Conservation (phyloP, 495 filamentous ascomycete genomes). For the Aspergillus leporis region DNA sequence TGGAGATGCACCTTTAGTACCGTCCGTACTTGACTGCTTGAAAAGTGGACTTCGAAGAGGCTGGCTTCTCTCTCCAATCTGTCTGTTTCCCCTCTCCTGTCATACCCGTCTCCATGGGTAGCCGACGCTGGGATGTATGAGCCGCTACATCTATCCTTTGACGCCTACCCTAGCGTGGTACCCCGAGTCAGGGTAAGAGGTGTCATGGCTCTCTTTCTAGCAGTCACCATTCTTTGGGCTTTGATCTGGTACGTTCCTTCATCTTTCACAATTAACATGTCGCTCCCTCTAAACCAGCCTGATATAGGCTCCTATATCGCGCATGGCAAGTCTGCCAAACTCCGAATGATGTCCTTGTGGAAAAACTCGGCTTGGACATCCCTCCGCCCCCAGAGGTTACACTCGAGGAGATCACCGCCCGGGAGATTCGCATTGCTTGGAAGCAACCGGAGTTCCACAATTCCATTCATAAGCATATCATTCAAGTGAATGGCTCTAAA, state of each 20-base stretch:
- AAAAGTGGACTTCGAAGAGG: slow-evolving; percentile 1
- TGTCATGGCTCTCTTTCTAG: slow-evolving; percentile 53
- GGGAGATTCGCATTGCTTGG: slow-evolving; percentile 90
- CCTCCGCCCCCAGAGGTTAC: slow-evolving; percentile 87
- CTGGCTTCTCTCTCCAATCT: slow-evolving; percentile 10
- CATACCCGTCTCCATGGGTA: slow-evolving; percentile 38
- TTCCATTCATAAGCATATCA: slow-evolving; percentile 80
- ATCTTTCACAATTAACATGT: not conserved
- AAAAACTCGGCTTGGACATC: slow-evolving; percentile 88
- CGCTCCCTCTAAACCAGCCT: not conserved
- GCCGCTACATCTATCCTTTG: slow-evolving; percentile 47
- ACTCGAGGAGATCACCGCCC: slow-evolving; percentile 83
- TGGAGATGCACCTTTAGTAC: slow-evolving; percentile 1
- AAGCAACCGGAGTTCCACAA: slow-evolving; percentile 75
- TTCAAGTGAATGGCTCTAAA: slow-evolving; percentile 90
- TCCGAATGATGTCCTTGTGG: slow-evolving; percentile 85
- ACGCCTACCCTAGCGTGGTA: slow-evolving; percentile 49
- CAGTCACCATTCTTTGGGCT: slow-evolving; percentile 51
- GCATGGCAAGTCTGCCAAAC: slow-evolving; percentile 85
- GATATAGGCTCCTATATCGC: slow-evolving; percentile 71
- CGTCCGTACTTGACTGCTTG: not conserved
- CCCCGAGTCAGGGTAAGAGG: slow-evolving; percentile 52
- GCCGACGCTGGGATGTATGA: slow-evolving; percentile 51
- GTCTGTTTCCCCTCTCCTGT: slow-evolving; percentile 17
- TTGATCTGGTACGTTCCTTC: slow-evolving; percentile 48